phyloP scores from a whole-genome alignment of 2,329 filamentous ascomycete genomes.

The Penicillium sp. region DNA sequence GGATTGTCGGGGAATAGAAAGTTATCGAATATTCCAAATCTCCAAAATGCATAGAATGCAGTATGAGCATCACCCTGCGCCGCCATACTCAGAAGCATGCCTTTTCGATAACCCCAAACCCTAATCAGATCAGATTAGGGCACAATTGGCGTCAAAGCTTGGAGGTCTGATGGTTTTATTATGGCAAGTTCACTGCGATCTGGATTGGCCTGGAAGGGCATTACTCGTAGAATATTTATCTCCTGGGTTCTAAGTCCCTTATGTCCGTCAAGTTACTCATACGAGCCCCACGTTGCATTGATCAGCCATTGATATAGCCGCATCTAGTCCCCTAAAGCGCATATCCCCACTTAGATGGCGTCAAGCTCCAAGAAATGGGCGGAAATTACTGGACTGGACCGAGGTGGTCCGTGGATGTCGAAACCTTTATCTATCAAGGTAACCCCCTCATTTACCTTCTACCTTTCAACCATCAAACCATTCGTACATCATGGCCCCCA shows the following conservation, averaged over 20 bases:
- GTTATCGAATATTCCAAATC: not conserved
- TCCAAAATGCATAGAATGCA: not conserved
- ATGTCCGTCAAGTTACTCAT: not conserved
- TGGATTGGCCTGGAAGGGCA: not conserved
- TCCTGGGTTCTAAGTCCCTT: not conserved
- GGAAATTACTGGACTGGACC: conserved; percentile 10
- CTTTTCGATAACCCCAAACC: not conserved
- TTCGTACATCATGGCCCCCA: conserved; percentile 19
- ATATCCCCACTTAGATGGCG: conserved; percentile 10
- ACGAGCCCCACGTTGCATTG: conserved; percentile 1
- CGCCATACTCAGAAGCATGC: not conserved
- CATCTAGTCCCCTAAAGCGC: not conserved
- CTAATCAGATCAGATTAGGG: conserved; percentile 6
- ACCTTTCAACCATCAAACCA: not conserved
- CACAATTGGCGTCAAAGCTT: not conserved
- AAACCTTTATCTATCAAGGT: not conserved
- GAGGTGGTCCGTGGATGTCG: conserved; percentile 10
- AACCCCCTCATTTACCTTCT: not conserved
- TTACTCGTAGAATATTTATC: not conserved
- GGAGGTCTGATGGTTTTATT: not conserved
- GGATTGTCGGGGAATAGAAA: rapidly evolving
- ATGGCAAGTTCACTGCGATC: not conserved
- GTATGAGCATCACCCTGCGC: not conserved
- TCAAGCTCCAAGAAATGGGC: conserved; percentile 6
- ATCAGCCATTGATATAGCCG: conserved; percentile 9